Evolutionary conservation across 192 early-diverging fungal species (phyloP).

Genomic region (Coemansia sp.): DNA sequence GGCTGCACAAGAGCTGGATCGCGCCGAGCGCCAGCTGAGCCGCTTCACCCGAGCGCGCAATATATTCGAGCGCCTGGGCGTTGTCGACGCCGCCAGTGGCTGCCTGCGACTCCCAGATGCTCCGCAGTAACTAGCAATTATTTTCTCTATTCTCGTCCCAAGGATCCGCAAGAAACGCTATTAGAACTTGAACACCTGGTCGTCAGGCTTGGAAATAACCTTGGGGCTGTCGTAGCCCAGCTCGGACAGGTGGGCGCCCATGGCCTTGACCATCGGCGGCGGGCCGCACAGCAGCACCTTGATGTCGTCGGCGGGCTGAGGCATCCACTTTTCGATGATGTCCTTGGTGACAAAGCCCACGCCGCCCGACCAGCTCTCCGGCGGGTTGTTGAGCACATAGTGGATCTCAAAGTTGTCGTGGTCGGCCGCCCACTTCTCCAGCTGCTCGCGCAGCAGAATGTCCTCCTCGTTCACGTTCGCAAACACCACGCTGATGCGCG

Average conservation of each 20-base stretch:
- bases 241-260: slow-evolving; percentile 64
- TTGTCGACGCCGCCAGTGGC: slow-evolving; percentile 16
- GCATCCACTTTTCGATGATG: slow-evolving; percentile 69
- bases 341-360: slow-evolving; percentile 84
- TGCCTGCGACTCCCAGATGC: slow-evolving; percentile 13
- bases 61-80: slow-evolving; percentile 15
- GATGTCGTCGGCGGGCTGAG: slow-evolving; percentile 69
- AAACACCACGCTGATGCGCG: slow-evolving; percentile 82
- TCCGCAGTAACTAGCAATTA: too few relatives aligned
- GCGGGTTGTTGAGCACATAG: slow-evolving; percentile 82
- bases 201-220: slow-evolving; percentile 74
- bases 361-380: slow-evolving; percentile 74
- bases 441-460: slow-evolving; percentile 79
- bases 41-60: slow-evolving; percentile 25
- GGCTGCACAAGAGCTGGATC: slow-evolving; percentile 13
- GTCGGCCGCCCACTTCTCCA: slow-evolving; percentile 67
- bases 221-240: slow-evolving; percentile 76
- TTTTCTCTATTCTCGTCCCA: too few relatives aligned
- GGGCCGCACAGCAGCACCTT: slow-evolving; percentile 92
- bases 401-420: slow-evolving; percentile 75
- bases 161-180: too few relatives aligned
- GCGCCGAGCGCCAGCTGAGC: slow-evolving; percentile 26
- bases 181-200: slow-evolving; percentile 90
- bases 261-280: slow-evolving; percentile 82
- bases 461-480: slow-evolving; percentile 88